Evolutionary conservation across 768 basidiomycete species (phyloP).

Genomic region (Trametes villosa): DNA sequence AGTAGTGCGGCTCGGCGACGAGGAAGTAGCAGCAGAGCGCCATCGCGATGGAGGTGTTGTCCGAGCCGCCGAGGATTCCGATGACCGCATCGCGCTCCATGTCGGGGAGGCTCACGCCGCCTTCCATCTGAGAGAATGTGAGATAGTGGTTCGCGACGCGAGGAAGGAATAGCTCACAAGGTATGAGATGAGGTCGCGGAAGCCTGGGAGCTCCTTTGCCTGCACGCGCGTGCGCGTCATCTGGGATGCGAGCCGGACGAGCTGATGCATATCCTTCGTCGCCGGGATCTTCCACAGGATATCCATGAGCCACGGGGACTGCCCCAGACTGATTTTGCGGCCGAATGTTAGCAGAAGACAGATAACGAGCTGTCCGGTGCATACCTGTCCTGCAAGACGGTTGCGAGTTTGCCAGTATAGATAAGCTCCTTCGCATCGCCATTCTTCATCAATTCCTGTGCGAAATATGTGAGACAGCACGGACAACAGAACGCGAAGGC

Average conservation of each 20-base stretch:
- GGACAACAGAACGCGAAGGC: no score
- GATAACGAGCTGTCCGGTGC: no score
- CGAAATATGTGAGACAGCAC: not conserved
- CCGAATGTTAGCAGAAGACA: no score
- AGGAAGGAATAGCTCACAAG: constrained; percentile 18
- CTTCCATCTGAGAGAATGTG: constrained; percentile 17
- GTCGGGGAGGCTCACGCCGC: constrained; percentile 16
- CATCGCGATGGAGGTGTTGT: constrained; percentile 34
- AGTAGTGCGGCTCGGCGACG: constrained; percentile 27
- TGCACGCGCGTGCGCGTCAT: constrained; percentile 24
- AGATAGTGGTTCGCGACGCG: not conserved
- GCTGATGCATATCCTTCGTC: constrained; percentile 18
- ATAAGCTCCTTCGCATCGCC: constrained; percentile 31
- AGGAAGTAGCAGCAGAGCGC: constrained; percentile 33
- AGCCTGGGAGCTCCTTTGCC: constrained; percentile 18
- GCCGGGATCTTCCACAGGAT: constrained; percentile 36
- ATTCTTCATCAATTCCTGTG: constrained; percentile 28
- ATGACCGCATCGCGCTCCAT: constrained; percentile 29
- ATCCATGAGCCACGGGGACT: constrained; percentile 38
- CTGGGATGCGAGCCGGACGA: constrained; percentile 21
- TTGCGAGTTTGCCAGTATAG: constrained; percentile 30
- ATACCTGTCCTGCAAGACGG: constrained; percentile 33
- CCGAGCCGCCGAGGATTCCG: constrained; percentile 32
- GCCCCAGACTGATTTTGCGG: constrained; percentile 16
- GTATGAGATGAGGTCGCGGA: constrained; percentile 24